Percentiles rank a stretch among this genome's conserved stretches.
Conservation (phyloP, 352 stramenopile genomes). For the Pythium monospermum region DNA sequence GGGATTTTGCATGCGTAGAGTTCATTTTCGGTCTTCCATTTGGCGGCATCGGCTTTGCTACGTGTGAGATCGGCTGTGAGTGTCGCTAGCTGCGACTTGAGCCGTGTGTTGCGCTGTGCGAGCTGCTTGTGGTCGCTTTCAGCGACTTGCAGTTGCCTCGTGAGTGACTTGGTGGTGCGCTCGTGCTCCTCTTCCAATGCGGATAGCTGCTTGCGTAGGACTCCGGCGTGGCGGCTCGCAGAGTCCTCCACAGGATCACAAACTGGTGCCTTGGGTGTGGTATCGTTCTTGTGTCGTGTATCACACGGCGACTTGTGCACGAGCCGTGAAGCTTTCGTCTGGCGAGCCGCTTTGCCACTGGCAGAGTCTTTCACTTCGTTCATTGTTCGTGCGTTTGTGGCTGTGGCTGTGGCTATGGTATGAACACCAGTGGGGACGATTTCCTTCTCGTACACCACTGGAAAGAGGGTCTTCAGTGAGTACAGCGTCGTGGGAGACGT, state of each 20-base stretch:
- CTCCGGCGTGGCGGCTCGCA: too few relatives aligned
- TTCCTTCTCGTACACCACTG: constrained; percentile 32
- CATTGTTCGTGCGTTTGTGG: not conserved
- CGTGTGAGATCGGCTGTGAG: constrained; percentile 32
- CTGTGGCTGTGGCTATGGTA: too few relatives aligned
- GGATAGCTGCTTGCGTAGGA: too few relatives aligned
- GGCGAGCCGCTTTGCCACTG: too few relatives aligned
- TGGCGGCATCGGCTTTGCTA: constrained; percentile 31
- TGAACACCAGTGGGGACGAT: not conserved
- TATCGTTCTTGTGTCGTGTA: too few relatives aligned
- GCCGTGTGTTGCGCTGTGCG: constrained; percentile 32
- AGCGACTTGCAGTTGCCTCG: constrained; percentile 30
- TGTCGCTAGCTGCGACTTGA: constrained; percentile 30
- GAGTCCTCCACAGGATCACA: too few relatives aligned
- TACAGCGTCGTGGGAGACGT: constrained; percentile 9
- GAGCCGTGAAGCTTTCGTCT: too few relatives aligned
- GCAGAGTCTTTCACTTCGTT: not conserved
- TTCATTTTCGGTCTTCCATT: constrained; percentile 45
- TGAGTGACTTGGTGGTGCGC: constrained; percentile 11
- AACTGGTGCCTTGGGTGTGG: too few relatives aligned
- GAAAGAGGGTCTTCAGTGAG: constrained; percentile 35
- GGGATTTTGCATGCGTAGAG: constrained; percentile 44
- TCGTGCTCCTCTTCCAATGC: constrained; percentile 5
- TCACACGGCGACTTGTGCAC: too few relatives aligned
- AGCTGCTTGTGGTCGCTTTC: constrained; percentile 39